Evolutionary conservation across 139 green algal genomes (phyloP).

Genomic region (Chlorella sp.): DNA sequence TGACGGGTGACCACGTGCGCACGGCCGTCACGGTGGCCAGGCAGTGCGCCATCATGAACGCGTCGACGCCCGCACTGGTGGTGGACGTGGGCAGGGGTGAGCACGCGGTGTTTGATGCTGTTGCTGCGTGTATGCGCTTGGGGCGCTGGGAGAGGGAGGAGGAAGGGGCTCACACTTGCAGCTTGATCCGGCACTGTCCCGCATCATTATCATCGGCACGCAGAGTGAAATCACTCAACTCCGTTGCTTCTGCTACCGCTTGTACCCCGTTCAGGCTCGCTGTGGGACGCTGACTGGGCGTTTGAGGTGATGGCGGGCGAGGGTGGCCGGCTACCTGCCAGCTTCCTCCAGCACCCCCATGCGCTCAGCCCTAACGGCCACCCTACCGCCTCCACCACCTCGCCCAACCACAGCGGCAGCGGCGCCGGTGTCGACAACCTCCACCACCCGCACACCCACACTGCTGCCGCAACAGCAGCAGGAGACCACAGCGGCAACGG

Average conservation of each 20-base stretch:
- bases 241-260: not conserved
- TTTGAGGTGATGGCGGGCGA: not conserved
- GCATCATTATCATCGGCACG: too few relatives aligned
- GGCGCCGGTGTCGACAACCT: too few relatives aligned
- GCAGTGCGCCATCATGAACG: conserved; percentile 15
- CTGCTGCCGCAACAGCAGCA: not conserved
- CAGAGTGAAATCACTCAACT: too few relatives aligned
- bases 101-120: not conserved
- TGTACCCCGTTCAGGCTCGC: not conserved
- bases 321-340: not conserved
- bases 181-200: too few relatives aligned
- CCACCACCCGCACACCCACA: too few relatives aligned
- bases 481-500: too few relatives aligned
- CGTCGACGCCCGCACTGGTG: not conserved
- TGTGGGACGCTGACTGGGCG: not conserved
- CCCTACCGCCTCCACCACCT: too few relatives aligned
- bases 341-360: too few relatives aligned
- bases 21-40: conserved; percentile 18
- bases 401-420: too few relatives aligned
- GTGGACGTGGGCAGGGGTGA: conserved; percentile 1
- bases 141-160: too few relatives aligned
- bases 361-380: too few relatives aligned
- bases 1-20: conserved; percentile 2
- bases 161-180: too few relatives aligned
- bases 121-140: not conserved